These are phyloP conservation scores for Wickerhamiella australiensis DNA, from an alignment of 805 yeast species.

Conservation along the genomic window DNA sequence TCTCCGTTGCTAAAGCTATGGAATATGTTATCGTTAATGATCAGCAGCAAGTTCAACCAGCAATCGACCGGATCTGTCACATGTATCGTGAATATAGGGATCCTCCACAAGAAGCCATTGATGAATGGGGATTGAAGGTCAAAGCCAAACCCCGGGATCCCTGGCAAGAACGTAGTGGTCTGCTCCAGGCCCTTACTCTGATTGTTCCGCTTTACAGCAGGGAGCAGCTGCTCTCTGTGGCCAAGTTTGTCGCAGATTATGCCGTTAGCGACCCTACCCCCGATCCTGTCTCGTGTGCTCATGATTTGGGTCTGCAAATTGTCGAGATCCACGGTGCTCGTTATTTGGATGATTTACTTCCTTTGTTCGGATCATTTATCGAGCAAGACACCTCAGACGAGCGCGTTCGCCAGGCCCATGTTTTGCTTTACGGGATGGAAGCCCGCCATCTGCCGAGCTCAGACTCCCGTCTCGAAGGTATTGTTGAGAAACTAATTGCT, in stretches of 20 bases:
- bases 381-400: neutral
- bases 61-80: constrained; percentile 38
- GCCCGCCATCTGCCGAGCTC: constrained; percentile 65
- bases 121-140: constrained; percentile 67
- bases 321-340: constrained; percentile 53
- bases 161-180: constrained; percentile 79
- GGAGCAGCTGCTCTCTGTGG: constrained; percentile 16
- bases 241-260: constrained; percentile 37
- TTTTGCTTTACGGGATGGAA: constrained; percentile 79
- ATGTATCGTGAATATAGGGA: constrained; percentile 63
- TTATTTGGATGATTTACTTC: constrained; percentile 61
- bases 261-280: constrained; percentile 67
- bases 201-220: constrained; percentile 38
- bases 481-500: constrained; percentile 54
- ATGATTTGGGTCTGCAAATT: constrained; percentile 75
- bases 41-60: constrained; percentile 24
- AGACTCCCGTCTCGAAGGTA: constrained; percentile 52
- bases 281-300: constrained; percentile 66
- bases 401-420: constrained; percentile 23
- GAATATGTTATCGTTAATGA: constrained; percentile 37
- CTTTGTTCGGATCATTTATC: constrained; percentile 54
- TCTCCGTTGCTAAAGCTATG: constrained; percentile 59
- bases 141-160: constrained; percentile 54
- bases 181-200: constrained; percentile 53
- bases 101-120: constrained; percentile 31